Evolutionary conservation across 495 filamentous ascomycete genomes (phyloP).

Genomic region (Penicillium egyptiacum): DNA sequence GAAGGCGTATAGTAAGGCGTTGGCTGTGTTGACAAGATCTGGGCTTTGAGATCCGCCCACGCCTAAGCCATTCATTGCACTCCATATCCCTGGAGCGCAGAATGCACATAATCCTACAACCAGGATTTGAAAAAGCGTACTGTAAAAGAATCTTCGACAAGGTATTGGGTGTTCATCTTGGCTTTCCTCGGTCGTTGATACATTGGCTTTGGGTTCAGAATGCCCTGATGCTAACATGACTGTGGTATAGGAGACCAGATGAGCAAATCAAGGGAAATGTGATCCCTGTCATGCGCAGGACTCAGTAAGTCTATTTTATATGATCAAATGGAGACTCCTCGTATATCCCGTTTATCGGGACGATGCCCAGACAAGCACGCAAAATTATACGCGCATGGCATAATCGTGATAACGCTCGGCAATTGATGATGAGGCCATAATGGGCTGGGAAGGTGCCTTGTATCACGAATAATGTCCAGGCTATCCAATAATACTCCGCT

Average conservation of each 20-base stretch:
- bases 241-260: not conserved
- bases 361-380: conserved; percentile 16
- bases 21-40: conserved; percentile 56
- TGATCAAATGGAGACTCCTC: not conserved
- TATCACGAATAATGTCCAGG: not conserved
- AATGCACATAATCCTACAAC: conserved; percentile 55
- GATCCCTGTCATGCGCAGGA: not conserved
- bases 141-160: conserved; percentile 30
- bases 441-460: not conserved
- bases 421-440: not conserved
- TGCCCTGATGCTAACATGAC: not conserved
- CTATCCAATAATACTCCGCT: not conserved
- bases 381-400: conserved; percentile 11
- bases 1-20: conserved; percentile 47
- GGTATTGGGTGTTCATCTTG: conserved; percentile 1
- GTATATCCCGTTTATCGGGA: not conserved
- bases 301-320: not conserved
- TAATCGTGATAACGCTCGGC: conserved; percentile 1
- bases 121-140: conserved; percentile 55
- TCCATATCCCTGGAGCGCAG: conserved; percentile 59
- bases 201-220: not conserved
- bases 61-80: conserved; percentile 55
- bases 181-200: not conserved
- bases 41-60: conserved; percentile 55
- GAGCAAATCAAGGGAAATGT: not conserved